phyloP scores from a whole-genome alignment of 257 asterid genomes.

The Ehretia macrophylla region DNA sequence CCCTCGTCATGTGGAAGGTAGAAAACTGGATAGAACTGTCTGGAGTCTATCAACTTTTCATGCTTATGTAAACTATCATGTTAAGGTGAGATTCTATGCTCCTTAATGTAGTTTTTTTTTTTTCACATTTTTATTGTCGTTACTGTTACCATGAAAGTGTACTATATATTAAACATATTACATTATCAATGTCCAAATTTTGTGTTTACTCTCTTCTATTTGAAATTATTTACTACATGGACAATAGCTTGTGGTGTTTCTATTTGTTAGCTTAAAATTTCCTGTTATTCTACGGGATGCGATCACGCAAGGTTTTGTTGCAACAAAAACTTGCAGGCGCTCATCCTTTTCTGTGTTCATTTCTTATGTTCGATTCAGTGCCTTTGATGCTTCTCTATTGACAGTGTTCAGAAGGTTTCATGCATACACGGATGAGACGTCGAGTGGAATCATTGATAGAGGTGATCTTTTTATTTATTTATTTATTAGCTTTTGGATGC shows the following conservation, averaged over 20 bases:
- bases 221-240: too few relatives aligned
- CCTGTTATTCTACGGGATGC: too few relatives aligned
- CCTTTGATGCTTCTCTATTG: slow-evolving; percentile 11
- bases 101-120: slow-evolving; percentile 13
- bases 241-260: too few relatives aligned
- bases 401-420: slow-evolving; percentile 95
- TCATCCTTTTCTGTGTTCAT: not conserved
- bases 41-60: slow-evolving; percentile 93
- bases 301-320: too few relatives aligned
- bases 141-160: not conserved
- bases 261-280: too few relatives aligned
- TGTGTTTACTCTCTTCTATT: not conserved
- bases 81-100: slow-evolving; percentile 62
- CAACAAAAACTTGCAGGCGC: too few relatives aligned
- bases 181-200: too few relatives aligned
- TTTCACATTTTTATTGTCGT: not conserved
- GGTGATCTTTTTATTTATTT: slow-evolving; percentile 33
- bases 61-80: slow-evolving; percentile 96
- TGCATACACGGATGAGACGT: slow-evolving; percentile 98
- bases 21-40: slow-evolving; percentile 89
- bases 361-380: not conserved
- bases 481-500: not conserved
- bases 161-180: too few relatives aligned
- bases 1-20: slow-evolving; percentile 93
- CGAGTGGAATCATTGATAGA: slow-evolving; percentile 87